Percentiles rank a stretch among this genome's conserved stretches.
phyloP scores from a whole-genome alignment of 257 asterid genomes.

The Thymus mandschuricus region DNA sequence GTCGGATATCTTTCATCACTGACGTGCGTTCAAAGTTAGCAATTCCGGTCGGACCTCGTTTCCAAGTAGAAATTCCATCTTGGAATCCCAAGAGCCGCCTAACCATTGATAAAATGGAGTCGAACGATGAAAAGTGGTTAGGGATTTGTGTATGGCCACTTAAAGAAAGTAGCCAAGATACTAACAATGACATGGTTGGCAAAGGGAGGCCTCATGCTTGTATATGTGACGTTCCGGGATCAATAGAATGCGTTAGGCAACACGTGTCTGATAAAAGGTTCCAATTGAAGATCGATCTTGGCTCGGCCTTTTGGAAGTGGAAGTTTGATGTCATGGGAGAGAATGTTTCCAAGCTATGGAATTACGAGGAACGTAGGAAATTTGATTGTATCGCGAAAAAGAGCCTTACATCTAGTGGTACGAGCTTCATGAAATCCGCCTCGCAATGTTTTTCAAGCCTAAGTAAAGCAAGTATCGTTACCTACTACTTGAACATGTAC shows the following conservation, averaged over 20 bases:
- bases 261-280: constrained; percentile 28
- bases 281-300: constrained; percentile 28
- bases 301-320: constrained; percentile 38
- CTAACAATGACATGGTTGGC: constrained; percentile 9
- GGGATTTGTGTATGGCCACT: constrained; percentile 35
- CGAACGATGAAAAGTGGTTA: constrained; percentile 26
- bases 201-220: constrained; percentile 37
- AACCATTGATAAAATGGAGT: neutral
- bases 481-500: constrained; percentile 35
- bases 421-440: constrained; percentile 24
- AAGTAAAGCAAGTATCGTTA: constrained; percentile 20
- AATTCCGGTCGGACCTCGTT: constrained; percentile 41
- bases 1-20: constrained; percentile 36
- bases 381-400: constrained; percentile 26
- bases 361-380: constrained; percentile 31
- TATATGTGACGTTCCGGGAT: constrained; percentile 26
- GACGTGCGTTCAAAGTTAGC: constrained; percentile 27
- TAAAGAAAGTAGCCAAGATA: constrained; percentile 1
- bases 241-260: constrained; percentile 27
- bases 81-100: constrained; percentile 20
- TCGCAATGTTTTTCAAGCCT: neutral
- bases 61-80: constrained; percentile 39
- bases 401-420: neutral
- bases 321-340: constrained; percentile 47
- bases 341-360: constrained; percentile 42